A percentile compares a stretch with the other conserved stretches of the same genome.
Conservation (phyloP, 192 early-diverging fungal species). For the Umbelopsis vinacea region DNA sequence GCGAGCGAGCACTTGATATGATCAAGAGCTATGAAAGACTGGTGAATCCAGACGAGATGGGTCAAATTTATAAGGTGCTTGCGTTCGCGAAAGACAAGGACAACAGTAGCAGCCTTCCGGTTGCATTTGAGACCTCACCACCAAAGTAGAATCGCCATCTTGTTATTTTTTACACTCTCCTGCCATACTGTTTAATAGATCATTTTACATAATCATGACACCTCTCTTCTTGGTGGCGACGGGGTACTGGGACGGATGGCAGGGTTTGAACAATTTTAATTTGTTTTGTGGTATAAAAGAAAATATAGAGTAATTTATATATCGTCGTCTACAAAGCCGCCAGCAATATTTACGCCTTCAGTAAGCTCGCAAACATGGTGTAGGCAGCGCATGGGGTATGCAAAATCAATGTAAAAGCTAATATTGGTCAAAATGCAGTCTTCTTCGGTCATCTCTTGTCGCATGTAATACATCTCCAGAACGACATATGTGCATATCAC, state of each 20-base stretch:
- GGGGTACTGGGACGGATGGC: too few species aligned
- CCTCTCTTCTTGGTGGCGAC: too few species aligned
- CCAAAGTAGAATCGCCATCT: not conserved
- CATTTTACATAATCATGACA: not conserved
- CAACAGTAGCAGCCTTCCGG: not conserved
- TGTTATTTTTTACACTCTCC: too few species aligned
- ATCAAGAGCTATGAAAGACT: conserved; percentile 76
- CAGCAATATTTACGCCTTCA: conserved; percentile 25
- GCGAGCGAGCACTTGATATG: conserved; percentile 60
- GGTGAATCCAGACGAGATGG: conserved; percentile 80
- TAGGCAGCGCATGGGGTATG: conserved; percentile 42
- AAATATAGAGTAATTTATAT: conserved; percentile 4
- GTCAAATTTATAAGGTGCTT: conserved; percentile 84
- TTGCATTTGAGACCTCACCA: not conserved
- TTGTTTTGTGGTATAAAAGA: not conserved
- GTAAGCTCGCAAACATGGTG: conserved; percentile 42
- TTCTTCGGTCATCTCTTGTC: conserved; percentile 25
- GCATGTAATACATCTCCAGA: conserved; percentile 37
- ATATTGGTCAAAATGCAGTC: conserved; percentile 36
- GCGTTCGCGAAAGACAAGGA: conserved; percentile 43
- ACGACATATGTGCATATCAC: conserved; percentile 32
- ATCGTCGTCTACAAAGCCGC: conserved; percentile 22
- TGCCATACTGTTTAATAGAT: too few species aligned
- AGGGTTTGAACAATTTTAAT: not conserved
- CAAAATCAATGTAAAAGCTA: conserved; percentile 35